Evolutionary conservation across 208 protist species (phyloP).

Genomic region (Endotrypanum monterogeii): DNA sequence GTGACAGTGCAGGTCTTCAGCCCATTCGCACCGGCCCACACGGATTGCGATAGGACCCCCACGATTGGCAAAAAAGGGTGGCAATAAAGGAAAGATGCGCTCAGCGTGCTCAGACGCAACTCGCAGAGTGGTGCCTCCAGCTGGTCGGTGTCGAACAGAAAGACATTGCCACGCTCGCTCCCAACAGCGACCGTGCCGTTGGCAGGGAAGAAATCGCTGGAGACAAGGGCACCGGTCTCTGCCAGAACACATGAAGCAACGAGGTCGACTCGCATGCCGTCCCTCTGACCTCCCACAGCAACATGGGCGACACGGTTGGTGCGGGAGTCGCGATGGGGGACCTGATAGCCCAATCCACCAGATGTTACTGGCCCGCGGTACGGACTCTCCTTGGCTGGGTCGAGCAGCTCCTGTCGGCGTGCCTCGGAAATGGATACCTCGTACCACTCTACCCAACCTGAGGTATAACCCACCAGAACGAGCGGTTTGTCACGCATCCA

Average conservation of each 20-base stretch:
- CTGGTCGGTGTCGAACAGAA: slow-evolving; percentile 56
- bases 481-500: slow-evolving; percentile 83
- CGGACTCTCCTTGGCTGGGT: slow-evolving; percentile 25
- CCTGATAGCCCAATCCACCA: slow-evolving; percentile 26
- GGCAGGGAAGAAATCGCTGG: slow-evolving; percentile 73
- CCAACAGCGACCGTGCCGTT: slow-evolving; percentile 65
- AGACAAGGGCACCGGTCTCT: slow-evolving; percentile 56
- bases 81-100: slow-evolving; percentile 66
- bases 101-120: slow-evolving; percentile 29
- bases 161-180: slow-evolving; percentile 44
- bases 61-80: slow-evolving; percentile 79
- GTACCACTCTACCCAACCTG: slow-evolving; percentile 79
- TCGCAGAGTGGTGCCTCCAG: slow-evolving; percentile 47
- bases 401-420: slow-evolving; percentile 28
- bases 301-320: slow-evolving; percentile 25
- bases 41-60: slow-evolving; percentile 49
- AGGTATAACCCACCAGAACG: slow-evolving; percentile 78
- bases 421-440: slow-evolving; percentile 44
- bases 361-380: slow-evolving; percentile 23
- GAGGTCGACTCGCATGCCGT: slow-evolving; percentile 38
- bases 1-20: not conserved
- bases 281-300: slow-evolving; percentile 35
- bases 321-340: slow-evolving; percentile 28
- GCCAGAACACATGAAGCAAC: slow-evolving; percentile 33
- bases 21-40: slow-evolving; percentile 7